Base-by-base conservation (phyloP, 257 asterid genomes). In the Vinca minor region DNA sequence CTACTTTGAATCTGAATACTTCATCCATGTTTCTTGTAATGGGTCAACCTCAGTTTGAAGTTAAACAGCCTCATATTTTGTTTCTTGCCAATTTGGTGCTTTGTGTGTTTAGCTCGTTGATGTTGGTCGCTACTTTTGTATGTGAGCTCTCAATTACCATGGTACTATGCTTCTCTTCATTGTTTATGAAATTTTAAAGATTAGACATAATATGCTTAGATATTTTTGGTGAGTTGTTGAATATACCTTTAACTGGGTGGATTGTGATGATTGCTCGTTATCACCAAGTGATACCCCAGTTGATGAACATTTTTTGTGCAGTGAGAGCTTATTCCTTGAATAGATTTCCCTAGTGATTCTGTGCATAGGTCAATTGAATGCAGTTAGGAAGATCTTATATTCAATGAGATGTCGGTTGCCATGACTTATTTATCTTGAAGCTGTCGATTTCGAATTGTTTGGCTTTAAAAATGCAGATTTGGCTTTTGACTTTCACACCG, bases 381-480 rank as follows among this genome's bases (percentile, higher is more conserved):
- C 76, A 84, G 79, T 71, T 79, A 82, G 84, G 86, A 79, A 74
- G 82, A 81, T 82, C 93, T 81, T 77, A 74, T 82, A 78, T 85
- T 79, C 65, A 80, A 68, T 78, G 81, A 78, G 89, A 81, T 86
- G 78, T 86, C 86, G 82, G 98, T 80, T 89, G 86, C 92, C 87
- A 73, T 92, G 92, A 86, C 89, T 87, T 89, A 72, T 89, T 87
- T 73, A n/a, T 87, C 80, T 84, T 82, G 78, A 84, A 85, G 90
- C 84, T 92, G 96, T 95, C 96, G 77, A 89, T 87, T 74, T 78
- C 94, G 91, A 83, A 85, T 89, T 89, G 94, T 95, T 88, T 91
- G 98, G 93, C 98, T 85, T 81, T 79, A 85, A 92, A 87, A 89
- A 82, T 93, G 97, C 98, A 93, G 97, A 87, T 93, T 81, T 85